Conservation (phyloP, 2,329 filamentous ascomycete species). For the Ascochyta fabae region DNA sequence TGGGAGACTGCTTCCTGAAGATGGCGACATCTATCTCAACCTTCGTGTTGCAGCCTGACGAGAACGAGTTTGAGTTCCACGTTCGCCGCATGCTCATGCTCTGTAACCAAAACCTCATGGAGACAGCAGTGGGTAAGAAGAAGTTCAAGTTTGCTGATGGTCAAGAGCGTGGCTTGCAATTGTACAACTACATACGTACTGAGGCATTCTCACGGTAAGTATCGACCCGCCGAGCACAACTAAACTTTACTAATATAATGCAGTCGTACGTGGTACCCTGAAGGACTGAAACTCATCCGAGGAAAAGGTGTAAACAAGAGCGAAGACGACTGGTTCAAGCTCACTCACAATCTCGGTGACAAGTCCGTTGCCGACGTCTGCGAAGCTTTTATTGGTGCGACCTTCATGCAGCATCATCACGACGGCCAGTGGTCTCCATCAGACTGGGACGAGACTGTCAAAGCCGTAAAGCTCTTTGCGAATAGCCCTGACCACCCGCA, state of each 20-base stretch:
- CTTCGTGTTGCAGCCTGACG: constrained; percentile 76
- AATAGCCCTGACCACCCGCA: constrained; percentile 73
- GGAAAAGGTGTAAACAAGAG: constrained; percentile 70
- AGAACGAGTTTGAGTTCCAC: constrained; percentile 86
- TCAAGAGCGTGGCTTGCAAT: constrained; percentile 52
- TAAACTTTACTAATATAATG: constrained; percentile 22
- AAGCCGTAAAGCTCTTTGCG: constrained; percentile 73
- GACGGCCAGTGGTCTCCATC: constrained; percentile 50
- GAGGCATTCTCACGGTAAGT: constrained; percentile 74
- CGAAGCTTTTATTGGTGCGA: constrained; percentile 90
- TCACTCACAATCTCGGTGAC: constrained; percentile 70
- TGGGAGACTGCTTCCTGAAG: constrained; percentile 93
- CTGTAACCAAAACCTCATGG: constrained; percentile 89
- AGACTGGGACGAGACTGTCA: constrained; percentile 66
- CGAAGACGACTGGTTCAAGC: constrained; percentile 58
- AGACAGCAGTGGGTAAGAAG: constrained; percentile 64
- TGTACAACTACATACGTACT: constrained; percentile 82
- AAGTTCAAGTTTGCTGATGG: constrained; percentile 46
- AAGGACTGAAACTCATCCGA: constrained; percentile 72
- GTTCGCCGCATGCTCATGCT: constrained; percentile 89
- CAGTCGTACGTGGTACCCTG: constrained; percentile 85
- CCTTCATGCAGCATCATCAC: constrained; percentile 64
- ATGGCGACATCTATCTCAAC: constrained; percentile 92
- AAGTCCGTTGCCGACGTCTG: constrained; percentile 95
- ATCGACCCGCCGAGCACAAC: no score